Evolutionary conservation across 2,329 filamentous ascomycete species (phyloP), one percentile per base, ranked within the genome.

Genomic region (Hirsutella rhossiliensis): DNA sequence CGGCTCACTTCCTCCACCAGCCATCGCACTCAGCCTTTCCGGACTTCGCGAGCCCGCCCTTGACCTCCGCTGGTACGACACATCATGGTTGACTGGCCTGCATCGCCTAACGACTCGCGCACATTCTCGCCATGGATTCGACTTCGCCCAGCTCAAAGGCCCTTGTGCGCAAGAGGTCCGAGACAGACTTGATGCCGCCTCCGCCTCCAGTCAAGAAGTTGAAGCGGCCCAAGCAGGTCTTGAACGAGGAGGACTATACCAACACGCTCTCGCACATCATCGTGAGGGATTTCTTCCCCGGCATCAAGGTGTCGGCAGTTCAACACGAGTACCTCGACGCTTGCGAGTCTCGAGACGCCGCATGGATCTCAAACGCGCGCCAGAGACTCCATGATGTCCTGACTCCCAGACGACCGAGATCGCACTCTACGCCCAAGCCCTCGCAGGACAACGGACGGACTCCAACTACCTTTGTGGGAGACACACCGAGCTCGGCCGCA

Each of bases 231-330:
- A 80, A 82, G 49, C 84, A 83, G 49, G 80, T 96, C 27, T 76
- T 98, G 27, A 87, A 95, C 61, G 92, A 98, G 71, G 90, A 98
- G 53, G 80, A 84, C 43, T 98, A 98, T 63, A 92, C 87, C 2
- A 80, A 88, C 46, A 84, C 86, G 1, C 72, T 98, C 27, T 95
- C 89, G 0, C 83, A 92, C 53, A 97, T 98, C 58, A 95, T 98
- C 50, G 87, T 87, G 11, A 81, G 92, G 51, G 92, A 98, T 69
- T 98, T 94, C 69, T 98, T 97, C 56, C 92, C 92, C 0, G 92
- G 90, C 0, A 72, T 98, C 0, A 68, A 89, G 5, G 88, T 97
- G 60, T 82, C 81, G 13, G 81, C 94, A 54, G 83, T 82, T 1
- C 88, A 96, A 61, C 82, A 88, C 59, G 92, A 98, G 55, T 97